Conservation (phyloP, 2,329 filamentous ascomycete species). For the Trichophyton mentagrophytes region DNA sequence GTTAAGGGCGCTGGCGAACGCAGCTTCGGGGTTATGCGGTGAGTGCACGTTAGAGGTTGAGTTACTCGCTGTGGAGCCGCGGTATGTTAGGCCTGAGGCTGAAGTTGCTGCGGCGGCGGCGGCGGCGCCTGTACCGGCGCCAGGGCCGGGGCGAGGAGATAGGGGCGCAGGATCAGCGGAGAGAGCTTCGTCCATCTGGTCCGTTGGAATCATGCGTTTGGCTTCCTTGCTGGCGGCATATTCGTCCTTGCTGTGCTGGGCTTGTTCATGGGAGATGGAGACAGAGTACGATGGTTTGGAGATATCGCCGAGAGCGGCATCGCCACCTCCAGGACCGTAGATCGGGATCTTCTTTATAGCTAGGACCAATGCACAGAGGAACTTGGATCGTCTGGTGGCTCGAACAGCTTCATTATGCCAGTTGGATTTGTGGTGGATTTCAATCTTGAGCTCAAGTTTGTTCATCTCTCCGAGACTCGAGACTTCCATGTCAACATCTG, state of each 20-base stretch:
- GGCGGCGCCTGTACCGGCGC: slow-evolving; percentile 24
- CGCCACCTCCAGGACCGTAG: slow-evolving; percentile 62
- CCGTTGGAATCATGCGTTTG: slow-evolving; percentile 49
- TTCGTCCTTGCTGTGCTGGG: slow-evolving; percentile 49
- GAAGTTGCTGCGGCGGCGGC: slow-evolving; percentile 15
- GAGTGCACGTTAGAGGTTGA: not conserved
- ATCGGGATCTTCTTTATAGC: slow-evolving; percentile 82
- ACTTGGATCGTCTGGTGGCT: slow-evolving; percentile 73
- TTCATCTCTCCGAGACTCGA: slow-evolving; percentile 70
- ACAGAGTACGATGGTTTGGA: slow-evolving; percentile 76
- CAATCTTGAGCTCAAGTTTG: slow-evolving; percentile 70
- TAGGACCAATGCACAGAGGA: slow-evolving; percentile 84
- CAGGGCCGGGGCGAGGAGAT: slow-evolving; percentile 16
- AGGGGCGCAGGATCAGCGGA: slow-evolving; percentile 4
- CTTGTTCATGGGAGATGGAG: slow-evolving; percentile 55
- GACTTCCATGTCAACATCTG: slow-evolving; percentile 67
- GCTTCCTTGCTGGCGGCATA: slow-evolving; percentile 50
- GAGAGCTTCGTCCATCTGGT: slow-evolving; percentile 14
- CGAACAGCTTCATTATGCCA: slow-evolving; percentile 80
- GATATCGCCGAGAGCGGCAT: slow-evolving; percentile 45
- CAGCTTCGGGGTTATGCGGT: slow-evolving; percentile 22
- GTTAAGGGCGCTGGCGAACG: slow-evolving; percentile 24
- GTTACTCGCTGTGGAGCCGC: not conserved
- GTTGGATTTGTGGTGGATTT: slow-evolving; percentile 85
- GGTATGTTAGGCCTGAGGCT: not conserved